Evolutionary conservation across 2,329 filamentous ascomycete genomes (phyloP).

Genomic region (Epichloe aotearoae): DNA sequence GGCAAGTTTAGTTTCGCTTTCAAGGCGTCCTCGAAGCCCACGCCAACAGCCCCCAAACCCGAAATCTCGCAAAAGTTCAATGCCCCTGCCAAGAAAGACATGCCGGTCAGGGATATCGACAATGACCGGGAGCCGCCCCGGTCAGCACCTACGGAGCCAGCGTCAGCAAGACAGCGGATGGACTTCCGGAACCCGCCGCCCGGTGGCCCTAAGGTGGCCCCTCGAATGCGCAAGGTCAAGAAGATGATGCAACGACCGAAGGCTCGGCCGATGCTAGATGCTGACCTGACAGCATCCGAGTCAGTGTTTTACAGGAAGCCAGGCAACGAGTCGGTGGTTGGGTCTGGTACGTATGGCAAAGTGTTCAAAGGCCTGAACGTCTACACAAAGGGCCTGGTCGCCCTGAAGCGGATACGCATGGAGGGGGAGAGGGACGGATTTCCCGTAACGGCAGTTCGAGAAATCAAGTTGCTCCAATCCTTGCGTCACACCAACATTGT

Average conservation of each 20-base stretch:
- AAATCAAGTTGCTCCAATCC: constrained; percentile 85
- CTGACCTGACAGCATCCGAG: constrained; percentile 64
- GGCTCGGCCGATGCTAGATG: constrained; percentile 53
- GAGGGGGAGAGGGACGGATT: constrained; percentile 81
- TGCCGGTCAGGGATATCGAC: constrained; percentile 11
- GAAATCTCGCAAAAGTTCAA: constrained; percentile 59
- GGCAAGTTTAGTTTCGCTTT: constrained; percentile 90
- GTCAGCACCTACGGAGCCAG: constrained; percentile 40
- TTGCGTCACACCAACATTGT: constrained; percentile 74
- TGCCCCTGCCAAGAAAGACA: constrained; percentile 35
- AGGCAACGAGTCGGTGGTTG: constrained; percentile 93
- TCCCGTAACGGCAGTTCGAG: constrained; percentile 78
- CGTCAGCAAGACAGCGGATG: constrained; percentile 30
- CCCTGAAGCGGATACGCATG: constrained; percentile 86
- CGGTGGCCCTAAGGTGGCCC: constrained; percentile 21
- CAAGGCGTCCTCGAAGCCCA: constrained; percentile 55
- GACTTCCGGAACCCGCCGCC: constrained; percentile 20
- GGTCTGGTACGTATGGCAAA: constrained; percentile 90
- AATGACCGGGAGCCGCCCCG: constrained; percentile 34
- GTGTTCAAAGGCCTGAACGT: constrained; percentile 90
- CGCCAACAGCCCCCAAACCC: constrained; percentile 44
- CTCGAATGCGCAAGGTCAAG: constrained; percentile 49
- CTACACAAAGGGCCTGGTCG: constrained; percentile 74
- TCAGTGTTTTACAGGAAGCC: constrained; percentile 93
- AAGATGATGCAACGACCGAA: constrained; percentile 59